These are phyloP conservation scores for Knoxdaviesia capensis DNA, from an alignment of 2,329 filamentous ascomycete species.

Conservation along the genomic window DNA sequence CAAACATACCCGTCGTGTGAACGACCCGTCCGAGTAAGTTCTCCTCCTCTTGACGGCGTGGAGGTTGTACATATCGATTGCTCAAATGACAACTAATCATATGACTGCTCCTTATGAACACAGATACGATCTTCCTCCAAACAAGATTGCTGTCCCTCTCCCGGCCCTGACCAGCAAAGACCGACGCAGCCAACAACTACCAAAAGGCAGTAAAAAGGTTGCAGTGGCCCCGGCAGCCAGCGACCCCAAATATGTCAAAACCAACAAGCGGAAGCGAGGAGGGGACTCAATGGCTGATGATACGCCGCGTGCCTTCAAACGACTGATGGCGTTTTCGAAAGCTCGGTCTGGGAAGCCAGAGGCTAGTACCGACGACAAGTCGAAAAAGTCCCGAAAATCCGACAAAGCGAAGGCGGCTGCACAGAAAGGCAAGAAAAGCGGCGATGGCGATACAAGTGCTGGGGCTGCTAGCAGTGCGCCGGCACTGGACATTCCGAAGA, in stretches of 20 bases:
- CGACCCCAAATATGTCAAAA: neutral
- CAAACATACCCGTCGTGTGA: constrained; percentile 56
- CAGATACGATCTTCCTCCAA: constrained; percentile 29
- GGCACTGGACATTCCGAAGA: constrained; percentile 33
- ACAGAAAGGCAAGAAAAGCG: too few relatives aligned
- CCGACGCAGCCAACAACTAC: constrained; percentile 8
- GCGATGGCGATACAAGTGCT: too few relatives aligned
- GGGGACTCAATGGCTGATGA: constrained; percentile 41
- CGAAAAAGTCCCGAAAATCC: neutral
- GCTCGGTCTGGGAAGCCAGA: constrained; percentile 4
- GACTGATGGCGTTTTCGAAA: constrained; percentile 56
- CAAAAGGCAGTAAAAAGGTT: neutral
- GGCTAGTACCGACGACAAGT: neutral
- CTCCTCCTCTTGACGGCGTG: neutral
- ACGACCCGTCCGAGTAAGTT: constrained; percentile 32
- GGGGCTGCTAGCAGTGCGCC: too few relatives aligned
- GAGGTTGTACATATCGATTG: neutral
- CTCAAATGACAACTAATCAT: neutral
- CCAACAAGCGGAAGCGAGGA: constrained; percentile 3
- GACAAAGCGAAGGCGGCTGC: too few relatives aligned
- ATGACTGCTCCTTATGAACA: neutral
- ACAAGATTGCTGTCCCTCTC: constrained; percentile 28
- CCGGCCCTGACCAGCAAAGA: constrained; percentile 13
- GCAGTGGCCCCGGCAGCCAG: neutral
- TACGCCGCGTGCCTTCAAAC: constrained; percentile 68